phyloP scores from a whole-genome alignment of 2,329 filamentous ascomycete species.

The Juglanconis sp. region DNA sequence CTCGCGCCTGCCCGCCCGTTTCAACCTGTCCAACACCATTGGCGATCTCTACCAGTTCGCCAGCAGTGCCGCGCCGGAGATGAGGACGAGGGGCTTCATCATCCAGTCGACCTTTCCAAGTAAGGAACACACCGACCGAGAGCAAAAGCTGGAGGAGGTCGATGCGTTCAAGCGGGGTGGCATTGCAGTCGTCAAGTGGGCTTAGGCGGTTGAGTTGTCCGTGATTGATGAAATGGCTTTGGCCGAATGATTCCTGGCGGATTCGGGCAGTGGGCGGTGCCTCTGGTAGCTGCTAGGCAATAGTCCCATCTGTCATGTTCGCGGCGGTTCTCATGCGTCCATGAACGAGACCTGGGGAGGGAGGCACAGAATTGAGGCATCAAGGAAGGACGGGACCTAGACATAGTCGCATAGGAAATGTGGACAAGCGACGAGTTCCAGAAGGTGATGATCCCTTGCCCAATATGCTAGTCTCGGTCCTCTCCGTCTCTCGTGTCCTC shows the following conservation, averaged over 20 bases:
- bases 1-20: constrained; percentile 71
- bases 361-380: background rate
- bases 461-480: too few species aligned
- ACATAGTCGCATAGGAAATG: background rate
- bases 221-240: background rate
- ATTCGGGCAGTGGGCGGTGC: background rate
- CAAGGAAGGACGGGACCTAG: background rate
- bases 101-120: constrained; percentile 81
- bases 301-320: background rate
- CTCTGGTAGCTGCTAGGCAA: background rate
- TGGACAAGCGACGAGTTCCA: background rate
- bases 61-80: constrained; percentile 57
- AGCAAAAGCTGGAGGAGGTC: constrained; percentile 55
- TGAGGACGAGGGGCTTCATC: constrained; percentile 61
- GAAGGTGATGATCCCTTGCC: background rate
- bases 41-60: constrained; percentile 77
- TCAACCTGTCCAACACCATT: constrained; percentile 76
- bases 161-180: constrained; percentile 64
- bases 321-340: background rate
- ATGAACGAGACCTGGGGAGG: background rate
- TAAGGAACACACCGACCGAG: constrained; percentile 72
- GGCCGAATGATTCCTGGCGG: background rate
- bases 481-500: background rate
- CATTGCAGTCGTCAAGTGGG: constrained; percentile 62
- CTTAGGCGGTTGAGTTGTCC: constrained; percentile 22